Percentiles rank a stretch among this genome's conserved stretches.
phyloP scores from a whole-genome alignment of 2,329 filamentous ascomycete species.

The Botrytis fragariae region DNA sequence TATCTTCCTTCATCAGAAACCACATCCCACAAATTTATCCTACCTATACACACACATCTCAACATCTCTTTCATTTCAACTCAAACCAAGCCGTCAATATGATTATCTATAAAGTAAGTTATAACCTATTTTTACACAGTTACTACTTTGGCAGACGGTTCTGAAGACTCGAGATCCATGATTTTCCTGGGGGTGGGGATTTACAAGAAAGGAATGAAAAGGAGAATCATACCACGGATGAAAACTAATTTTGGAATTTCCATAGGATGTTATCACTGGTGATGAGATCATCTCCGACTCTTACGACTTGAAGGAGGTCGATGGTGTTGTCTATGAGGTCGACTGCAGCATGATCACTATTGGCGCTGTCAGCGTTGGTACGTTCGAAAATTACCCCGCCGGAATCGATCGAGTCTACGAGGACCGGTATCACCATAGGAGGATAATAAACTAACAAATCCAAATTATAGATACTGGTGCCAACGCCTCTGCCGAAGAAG shows the following conservation, averaged over 20 bases:
- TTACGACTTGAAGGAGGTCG: conserved; percentile 77
- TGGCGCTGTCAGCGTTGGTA: conserved; percentile 71
- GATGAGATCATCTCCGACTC: conserved; percentile 98
- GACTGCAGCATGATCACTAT: conserved; percentile 88
- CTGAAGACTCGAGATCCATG: neutral
- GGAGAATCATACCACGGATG: neutral
- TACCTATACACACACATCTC: neutral
- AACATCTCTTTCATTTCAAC: neutral
- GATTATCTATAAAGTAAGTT: conserved; percentile 56
- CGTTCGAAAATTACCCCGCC: conserved; percentile 23
- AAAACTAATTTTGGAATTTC: conserved; percentile 18
- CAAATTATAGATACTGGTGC: conserved; percentile 71
- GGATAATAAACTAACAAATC: neutral
- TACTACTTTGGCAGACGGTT: conserved; percentile 20
- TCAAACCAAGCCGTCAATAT: conserved; percentile 42
- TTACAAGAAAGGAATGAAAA: neutral
- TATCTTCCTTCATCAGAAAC: conserved; percentile 10
- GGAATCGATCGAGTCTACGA: conserved; percentile 5
- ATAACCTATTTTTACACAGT: neutral
- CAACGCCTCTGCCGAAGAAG: conserved; percentile 93
- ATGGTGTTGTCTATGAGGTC: conserved; percentile 81
- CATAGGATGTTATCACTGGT: conserved; percentile 79
- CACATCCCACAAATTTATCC: conserved; percentile 6
- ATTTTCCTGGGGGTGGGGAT: neutral
- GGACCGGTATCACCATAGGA: neutral